Evolutionary conservation across 352 stramenopile species (phyloP).

Genomic region (Phytophthora europaea): DNA sequence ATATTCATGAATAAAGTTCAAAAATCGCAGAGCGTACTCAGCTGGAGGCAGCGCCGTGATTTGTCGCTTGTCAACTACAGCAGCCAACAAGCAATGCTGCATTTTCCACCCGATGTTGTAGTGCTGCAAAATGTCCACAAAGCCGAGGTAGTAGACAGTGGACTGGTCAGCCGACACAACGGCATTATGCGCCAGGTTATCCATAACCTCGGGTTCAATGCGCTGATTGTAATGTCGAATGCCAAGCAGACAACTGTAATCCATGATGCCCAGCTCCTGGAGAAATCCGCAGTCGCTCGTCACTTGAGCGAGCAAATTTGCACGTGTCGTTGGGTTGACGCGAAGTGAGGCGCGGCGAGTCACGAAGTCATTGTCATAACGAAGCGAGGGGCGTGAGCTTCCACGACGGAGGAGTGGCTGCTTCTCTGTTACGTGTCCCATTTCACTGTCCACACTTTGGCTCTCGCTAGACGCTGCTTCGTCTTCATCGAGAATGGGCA

Average conservation of each 20-base stretch:
- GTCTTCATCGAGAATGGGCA: conserved; percentile 31
- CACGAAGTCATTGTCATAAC: conserved; percentile 88
- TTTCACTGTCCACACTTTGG: conserved; percentile 43
- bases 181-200: conserved; percentile 77
- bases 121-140: conserved; percentile 88
- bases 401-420: conserved; percentile 66
- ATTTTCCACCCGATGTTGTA: conserved; percentile 90
- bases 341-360: conserved; percentile 67
- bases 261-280: conserved; percentile 89
- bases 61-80: conserved; percentile 75
- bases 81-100: conserved; percentile 79
- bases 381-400: conserved; percentile 67
- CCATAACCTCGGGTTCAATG: conserved; percentile 59
- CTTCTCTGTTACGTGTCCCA: conserved; percentile 53
- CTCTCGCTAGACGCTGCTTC: conserved; percentile 39
- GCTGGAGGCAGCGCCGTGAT: conserved; percentile 86
- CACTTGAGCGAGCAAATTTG: conserved; percentile 82
- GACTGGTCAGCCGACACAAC: conserved; percentile 79
- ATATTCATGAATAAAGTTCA: conserved; percentile 89
- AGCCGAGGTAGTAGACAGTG: conserved; percentile 86
- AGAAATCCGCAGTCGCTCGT: conserved; percentile 88
- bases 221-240: conserved; percentile 68
- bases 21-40: conserved; percentile 88
- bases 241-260: conserved; percentile 88
- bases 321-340: conserved; percentile 77